Evolutionary conservation across 2,329 filamentous ascomycete genomes (phyloP).

Genomic region (Venturia effusa): DNA sequence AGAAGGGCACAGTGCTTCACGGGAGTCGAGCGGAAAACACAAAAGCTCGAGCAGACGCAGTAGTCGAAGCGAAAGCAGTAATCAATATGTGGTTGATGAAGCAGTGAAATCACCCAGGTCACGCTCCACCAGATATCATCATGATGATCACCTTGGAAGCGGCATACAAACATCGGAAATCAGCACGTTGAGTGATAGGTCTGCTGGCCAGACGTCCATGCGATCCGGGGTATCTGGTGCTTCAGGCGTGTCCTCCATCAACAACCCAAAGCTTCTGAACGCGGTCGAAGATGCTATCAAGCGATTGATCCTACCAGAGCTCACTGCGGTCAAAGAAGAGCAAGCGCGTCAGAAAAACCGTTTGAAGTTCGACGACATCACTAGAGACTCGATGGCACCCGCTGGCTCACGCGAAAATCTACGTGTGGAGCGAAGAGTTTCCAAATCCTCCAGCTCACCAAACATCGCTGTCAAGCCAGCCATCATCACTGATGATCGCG

Average conservation of each 20-base stretch:
- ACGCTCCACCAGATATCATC: conserved; percentile 36
- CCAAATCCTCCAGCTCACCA: conserved; percentile 51
- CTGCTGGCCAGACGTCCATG: conserved; percentile 46
- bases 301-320: conserved; percentile 77
- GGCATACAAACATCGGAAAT: conserved; percentile 35
- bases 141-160: conserved; percentile 40
- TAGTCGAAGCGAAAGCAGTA: conserved; percentile 16
- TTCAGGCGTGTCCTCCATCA: conserved; percentile 55
- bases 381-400: conserved; percentile 44
- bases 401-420: conserved; percentile 28
- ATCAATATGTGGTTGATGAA: conserved; percentile 25
- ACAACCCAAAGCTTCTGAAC: conserved; percentile 82
- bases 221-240: conserved; percentile 39
- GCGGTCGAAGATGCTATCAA: conserved; percentile 91
- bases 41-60: conserved; percentile 16
- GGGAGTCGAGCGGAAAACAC: conserved; percentile 24
- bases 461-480: conserved; percentile 49
- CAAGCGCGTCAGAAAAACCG: conserved; percentile 67
- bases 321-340: conserved; percentile 84
- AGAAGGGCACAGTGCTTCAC: conserved; percentile 33
- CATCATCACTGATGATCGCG: conserved; percentile 49
- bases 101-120: conserved; percentile 20
- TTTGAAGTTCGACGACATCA: conserved; percentile 57
- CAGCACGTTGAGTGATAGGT: conserved; percentile 45
- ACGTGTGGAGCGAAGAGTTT: conserved; percentile 35